Evolutionary conservation across 305 asterid genomes (phyloP).

Genomic region (Rubia peregrina): DNA sequence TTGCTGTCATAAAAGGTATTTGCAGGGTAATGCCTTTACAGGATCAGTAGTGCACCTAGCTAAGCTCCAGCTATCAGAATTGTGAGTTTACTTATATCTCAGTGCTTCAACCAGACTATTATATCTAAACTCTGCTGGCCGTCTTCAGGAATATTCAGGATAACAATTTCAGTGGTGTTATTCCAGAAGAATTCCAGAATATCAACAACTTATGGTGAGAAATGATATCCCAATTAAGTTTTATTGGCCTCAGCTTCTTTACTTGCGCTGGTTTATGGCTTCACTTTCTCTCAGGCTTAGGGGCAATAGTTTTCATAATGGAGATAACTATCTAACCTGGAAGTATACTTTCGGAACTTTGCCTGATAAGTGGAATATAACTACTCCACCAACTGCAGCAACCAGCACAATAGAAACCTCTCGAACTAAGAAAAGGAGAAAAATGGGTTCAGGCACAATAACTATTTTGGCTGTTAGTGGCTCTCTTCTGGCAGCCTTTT

Average conservation of each 20-base stretch:
- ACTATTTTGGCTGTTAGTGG: constrained; percentile 41
- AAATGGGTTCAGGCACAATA: constrained; percentile 32
- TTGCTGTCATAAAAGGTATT: constrained; percentile 41
- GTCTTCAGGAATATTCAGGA: constrained; percentile 72
- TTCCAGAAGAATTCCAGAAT: constrained; percentile 64
- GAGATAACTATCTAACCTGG: constrained; percentile 69
- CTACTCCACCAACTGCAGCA: constrained; percentile 57
- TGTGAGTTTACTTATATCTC: constrained; percentile 43
- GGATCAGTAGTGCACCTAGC: constrained; percentile 77
- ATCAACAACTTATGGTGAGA: constrained; percentile 65
- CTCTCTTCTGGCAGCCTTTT: constrained; percentile 44
- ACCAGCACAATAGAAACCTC: constrained; percentile 55
- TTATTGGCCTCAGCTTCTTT: not conserved
- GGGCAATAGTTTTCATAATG: constrained; percentile 58
- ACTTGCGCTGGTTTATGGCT: constrained; percentile 13
- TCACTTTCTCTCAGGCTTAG: constrained; percentile 48
- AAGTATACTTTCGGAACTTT: constrained; percentile 47
- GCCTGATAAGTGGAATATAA: constrained; percentile 46
- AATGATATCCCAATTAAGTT: constrained; percentile 14
- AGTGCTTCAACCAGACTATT: not conserved
- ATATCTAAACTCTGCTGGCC: constrained; percentile 14
- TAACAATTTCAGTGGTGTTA: constrained; percentile 88
- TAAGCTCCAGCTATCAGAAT: constrained; percentile 52
- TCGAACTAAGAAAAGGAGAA: constrained; percentile 40
- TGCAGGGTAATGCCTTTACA: constrained; percentile 70